Conservation (phyloP, 1,139 yeast species). For the Insectozyma bohioensis region DNA sequence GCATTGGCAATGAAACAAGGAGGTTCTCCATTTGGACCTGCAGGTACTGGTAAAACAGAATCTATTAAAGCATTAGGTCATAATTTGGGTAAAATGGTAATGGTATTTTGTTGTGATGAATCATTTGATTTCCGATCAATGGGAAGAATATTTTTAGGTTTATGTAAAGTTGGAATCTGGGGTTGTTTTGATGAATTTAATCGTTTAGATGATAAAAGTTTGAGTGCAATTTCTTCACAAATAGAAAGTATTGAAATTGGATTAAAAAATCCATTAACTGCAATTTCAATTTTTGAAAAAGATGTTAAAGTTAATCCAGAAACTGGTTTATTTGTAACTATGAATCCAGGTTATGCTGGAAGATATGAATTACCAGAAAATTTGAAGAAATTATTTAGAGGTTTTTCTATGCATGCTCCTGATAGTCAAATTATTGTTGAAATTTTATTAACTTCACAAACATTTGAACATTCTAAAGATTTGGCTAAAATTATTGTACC, state of each 20-base stretch:
- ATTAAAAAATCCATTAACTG: conserved; percentile 22
- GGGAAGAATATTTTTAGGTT: conserved; percentile 74
- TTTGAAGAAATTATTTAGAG: conserved; percentile 73
- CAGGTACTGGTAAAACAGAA: conserved; percentile 98
- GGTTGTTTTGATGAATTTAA: conserved; percentile 97
- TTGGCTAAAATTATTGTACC: conserved; percentile 56
- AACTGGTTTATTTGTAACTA: conserved; percentile 82
- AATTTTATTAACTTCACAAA: conserved; percentile 71
- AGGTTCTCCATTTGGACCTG: conserved; percentile 96
- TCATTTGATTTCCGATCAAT: conserved; percentile 81
- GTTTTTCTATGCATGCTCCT: conserved; percentile 73
- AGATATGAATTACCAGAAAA: conserved; percentile 84
- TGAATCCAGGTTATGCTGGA: conserved; percentile 91
- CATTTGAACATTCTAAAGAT: conserved; percentile 51
- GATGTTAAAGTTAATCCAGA: conserved; percentile 42
- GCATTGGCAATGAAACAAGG: conserved; percentile 76
- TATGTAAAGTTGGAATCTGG: conserved; percentile 90
- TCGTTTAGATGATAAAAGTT: conserved; percentile 65
- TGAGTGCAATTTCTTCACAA: conserved; percentile 86
- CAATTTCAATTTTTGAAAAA: conserved; percentile 52
- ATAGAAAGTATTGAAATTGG: conserved; percentile 71
- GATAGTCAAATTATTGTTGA: conserved; percentile 71
- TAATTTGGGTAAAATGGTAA: conserved; percentile 74
- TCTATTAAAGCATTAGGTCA: conserved; percentile 83
- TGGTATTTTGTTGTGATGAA: conserved; percentile 91